Evolutionary conservation across 257 asterid genomes (phyloP).

Genomic region (Capsicum pubescens): DNA sequence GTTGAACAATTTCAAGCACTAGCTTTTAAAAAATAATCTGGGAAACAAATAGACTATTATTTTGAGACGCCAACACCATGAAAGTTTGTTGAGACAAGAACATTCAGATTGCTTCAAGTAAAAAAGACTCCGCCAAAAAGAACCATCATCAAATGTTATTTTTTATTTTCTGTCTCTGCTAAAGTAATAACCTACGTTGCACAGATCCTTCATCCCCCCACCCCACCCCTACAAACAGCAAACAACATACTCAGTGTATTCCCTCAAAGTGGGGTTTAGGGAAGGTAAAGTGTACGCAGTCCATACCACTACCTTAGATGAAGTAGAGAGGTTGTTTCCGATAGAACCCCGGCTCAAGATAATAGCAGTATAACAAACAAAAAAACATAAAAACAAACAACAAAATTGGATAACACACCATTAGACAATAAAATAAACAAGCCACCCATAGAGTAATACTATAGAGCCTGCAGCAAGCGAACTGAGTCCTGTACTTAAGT

Average conservation of each 20-base stretch:
- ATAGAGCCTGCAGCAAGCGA: not conserved
- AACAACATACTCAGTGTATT: no score
- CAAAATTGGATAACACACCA: no score
- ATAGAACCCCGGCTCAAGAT: no score
- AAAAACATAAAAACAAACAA: no score
- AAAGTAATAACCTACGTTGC: not conserved
- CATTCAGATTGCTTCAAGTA: conserved; percentile 8
- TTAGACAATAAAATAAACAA: no score
- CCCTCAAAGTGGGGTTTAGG: no score
- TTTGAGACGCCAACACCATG: not conserved
- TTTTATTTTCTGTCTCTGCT: not conserved
- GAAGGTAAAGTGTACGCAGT: no score
- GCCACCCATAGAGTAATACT: no score
- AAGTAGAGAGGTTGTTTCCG: no score
- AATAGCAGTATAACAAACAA: no score
- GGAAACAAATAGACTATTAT: not conserved
- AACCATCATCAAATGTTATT: not conserved
- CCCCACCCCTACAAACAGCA: no score
- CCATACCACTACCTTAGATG: no score
- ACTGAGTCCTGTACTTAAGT: not conserved
- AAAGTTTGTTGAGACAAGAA: conserved; percentile 11
- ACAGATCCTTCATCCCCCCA: not conserved
- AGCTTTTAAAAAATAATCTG: conserved; percentile 5
- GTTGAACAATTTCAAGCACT: conserved; percentile 30
- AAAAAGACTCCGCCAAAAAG: not conserved